These are phyloP conservation scores for Podaxis sp. DNA, from an alignment of 768 basidiomycete species.

Conservation along the genomic window DNA sequence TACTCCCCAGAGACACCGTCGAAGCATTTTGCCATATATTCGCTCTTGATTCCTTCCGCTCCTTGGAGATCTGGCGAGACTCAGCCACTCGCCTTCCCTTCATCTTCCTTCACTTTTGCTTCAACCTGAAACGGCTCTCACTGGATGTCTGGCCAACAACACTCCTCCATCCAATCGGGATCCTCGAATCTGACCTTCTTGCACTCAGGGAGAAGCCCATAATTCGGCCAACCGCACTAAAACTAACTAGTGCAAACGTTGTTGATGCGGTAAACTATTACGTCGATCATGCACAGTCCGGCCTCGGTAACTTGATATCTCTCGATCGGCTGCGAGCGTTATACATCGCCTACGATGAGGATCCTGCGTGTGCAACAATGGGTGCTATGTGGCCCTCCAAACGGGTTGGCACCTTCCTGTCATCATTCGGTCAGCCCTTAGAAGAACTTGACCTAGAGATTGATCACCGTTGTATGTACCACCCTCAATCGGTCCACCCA, in stretches of 20 bases:
- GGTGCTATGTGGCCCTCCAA: background rate
- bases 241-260: background rate
- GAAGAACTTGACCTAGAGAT: constrained; percentile 1
- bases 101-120: constrained; percentile 1
- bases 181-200: background rate
- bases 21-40: background rate
- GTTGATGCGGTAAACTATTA: background rate
- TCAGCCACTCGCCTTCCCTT: background rate
- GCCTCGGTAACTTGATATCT: background rate
- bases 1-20: background rate
- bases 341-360: constrained; percentile 4
- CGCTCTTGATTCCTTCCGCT: background rate
- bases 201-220: background rate
- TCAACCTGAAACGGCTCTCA: background rate
- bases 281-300: background rate
- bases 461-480: constrained; percentile 1
- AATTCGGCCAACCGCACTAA: background rate
- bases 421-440: background rate
- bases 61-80: background rate
- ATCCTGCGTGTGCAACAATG: background rate
- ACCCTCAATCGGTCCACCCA: background rate
- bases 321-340: background rate
- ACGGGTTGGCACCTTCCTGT: background rate
- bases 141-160: constrained; percentile 1
- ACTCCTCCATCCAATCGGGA: background rate